phyloP scores from a whole-genome alignment of 495 filamentous ascomycete species.

The Aspergillus panamensis region DNA sequence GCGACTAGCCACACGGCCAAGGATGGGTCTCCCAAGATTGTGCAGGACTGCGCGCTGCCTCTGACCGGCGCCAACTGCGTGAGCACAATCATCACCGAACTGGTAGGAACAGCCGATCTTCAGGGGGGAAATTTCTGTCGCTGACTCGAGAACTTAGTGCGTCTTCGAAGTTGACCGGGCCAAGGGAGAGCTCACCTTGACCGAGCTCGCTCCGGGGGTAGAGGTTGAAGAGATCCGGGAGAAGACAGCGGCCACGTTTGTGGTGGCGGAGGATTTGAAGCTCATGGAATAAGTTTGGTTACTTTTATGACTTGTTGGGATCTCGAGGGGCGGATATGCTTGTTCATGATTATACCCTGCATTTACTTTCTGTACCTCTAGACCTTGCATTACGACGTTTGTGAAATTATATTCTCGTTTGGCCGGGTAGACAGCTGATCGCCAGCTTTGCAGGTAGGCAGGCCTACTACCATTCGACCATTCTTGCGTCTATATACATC shows the following conservation, averaged over 20 bases:
- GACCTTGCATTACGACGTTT: too few relatives aligned
- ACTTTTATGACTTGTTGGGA: background rate
- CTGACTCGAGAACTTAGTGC: slow-evolving; percentile 33
- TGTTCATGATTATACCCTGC: background rate
- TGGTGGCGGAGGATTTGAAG: slow-evolving; percentile 65
- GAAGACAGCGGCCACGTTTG: slow-evolving; percentile 82
- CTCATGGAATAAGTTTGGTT: slow-evolving; percentile 59
- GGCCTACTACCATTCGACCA: too few relatives aligned
- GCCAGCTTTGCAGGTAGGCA: too few relatives aligned
- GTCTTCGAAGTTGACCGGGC: slow-evolving; percentile 87
- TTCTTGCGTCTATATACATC: too few relatives aligned
- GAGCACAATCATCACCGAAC: slow-evolving; percentile 85
- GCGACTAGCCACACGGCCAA: slow-evolving; percentile 91
- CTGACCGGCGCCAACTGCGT: slow-evolving; percentile 83
- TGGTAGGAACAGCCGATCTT: slow-evolving; percentile 49
- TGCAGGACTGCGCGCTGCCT: slow-evolving; percentile 80
- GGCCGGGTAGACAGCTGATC: too few relatives aligned
- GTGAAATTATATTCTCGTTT: too few relatives aligned
- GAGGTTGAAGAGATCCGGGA: slow-evolving; percentile 77
- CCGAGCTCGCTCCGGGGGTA: slow-evolving; percentile 81
- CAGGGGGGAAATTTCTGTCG: background rate
- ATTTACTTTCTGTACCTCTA: background rate
- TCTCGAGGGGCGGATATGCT: background rate
- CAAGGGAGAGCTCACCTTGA: slow-evolving; percentile 67
- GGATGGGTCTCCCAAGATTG: slow-evolving; percentile 84